Percentiles rank a stretch among this genome's conserved stretches.
Evolutionary conservation across 352 stramenopile species (phyloP).

Genomic region (Pythium phragmitis): DNA sequence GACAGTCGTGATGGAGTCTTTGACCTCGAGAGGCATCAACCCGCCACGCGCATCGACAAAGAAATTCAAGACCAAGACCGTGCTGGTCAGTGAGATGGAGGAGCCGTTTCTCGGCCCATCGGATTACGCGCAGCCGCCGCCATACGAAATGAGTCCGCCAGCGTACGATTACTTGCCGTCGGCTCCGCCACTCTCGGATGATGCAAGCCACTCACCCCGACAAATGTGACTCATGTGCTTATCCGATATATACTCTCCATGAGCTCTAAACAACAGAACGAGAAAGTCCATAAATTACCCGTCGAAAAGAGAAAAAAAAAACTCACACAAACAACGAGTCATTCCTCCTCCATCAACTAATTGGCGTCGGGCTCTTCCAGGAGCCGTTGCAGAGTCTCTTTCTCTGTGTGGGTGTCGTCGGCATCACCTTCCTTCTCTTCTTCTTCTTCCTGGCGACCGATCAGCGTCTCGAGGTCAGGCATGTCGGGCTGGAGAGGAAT

Average conservation of each 20-base stretch:
- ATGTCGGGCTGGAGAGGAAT: constrained; percentile 27
- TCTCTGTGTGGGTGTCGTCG: constrained; percentile 6
- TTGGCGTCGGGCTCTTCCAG: constrained; percentile 12
- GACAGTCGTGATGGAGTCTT: constrained; percentile 12
- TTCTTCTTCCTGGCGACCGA: constrained; percentile 66
- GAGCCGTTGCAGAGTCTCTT: constrained; percentile 13
- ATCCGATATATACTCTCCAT: background rate
- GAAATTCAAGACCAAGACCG: constrained; percentile 6
- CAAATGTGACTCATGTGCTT: background rate
- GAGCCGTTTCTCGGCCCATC: constrained; percentile 52
- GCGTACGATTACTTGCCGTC: constrained; percentile 64
- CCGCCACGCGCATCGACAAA: background rate
- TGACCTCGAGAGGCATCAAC: background rate
- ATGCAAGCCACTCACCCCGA: constrained; percentile 23
- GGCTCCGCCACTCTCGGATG: constrained; percentile 51
- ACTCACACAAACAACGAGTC: background rate
- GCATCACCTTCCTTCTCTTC: constrained; percentile 38
- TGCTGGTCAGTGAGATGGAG: constrained; percentile 64
- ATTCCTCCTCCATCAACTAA: background rate
- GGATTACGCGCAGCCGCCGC: constrained; percentile 39
- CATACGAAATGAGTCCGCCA: constrained; percentile 37
- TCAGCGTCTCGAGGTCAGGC: constrained; percentile 47
- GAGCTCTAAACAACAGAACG: background rate
- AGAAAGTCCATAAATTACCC: constrained; percentile 11
- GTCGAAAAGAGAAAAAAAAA: background rate